These are phyloP conservation scores for Graphiopsis chlorocephala DNA, from an alignment of 2,329 filamentous ascomycete genomes.

Conservation along the genomic window DNA sequence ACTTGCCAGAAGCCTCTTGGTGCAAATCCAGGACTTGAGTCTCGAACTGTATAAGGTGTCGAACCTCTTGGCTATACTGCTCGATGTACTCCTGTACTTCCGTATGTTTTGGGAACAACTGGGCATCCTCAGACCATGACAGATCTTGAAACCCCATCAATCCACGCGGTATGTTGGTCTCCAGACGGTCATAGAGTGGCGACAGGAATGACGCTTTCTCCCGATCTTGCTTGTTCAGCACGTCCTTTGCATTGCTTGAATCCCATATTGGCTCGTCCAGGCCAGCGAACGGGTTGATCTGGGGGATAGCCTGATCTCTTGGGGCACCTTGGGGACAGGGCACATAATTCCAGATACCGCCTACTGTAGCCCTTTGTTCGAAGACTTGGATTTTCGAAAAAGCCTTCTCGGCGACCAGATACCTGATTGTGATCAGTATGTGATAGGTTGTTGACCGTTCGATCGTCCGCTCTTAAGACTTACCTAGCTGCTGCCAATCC, in stretches of 20 bases:
- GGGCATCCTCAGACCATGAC: conserved; percentile 50
- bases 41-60: conserved; percentile 65
- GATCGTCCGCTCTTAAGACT: conserved; percentile 1
- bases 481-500: conserved; percentile 75
- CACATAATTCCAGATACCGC: conserved; percentile 85
- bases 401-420: conserved; percentile 67
- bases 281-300: conserved; percentile 60
- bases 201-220: conserved; percentile 59
- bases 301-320: conserved; percentile 56
- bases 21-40: conserved; percentile 65
- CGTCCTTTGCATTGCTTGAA: conserved; percentile 19
- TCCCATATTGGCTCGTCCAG: conserved; percentile 62
- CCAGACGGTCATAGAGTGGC: conserved; percentile 75
- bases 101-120: conserved; percentile 72
- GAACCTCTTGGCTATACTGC: conserved; percentile 66
- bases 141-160: conserved; percentile 79
- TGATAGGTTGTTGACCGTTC: background rate
- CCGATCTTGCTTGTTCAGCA: conserved; percentile 15
- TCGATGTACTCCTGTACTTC: conserved; percentile 72
- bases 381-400: conserved; percentile 73
- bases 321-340: conserved; percentile 45
- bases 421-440: conserved; percentile 43
- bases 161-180: conserved; percentile 80
- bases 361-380: conserved; percentile 74
- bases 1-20: conserved; percentile 39